These are phyloP conservation scores for Podaxis mareebaensis DNA, from an alignment of 768 basidiomycete genomes.

Conservation along the genomic window DNA sequence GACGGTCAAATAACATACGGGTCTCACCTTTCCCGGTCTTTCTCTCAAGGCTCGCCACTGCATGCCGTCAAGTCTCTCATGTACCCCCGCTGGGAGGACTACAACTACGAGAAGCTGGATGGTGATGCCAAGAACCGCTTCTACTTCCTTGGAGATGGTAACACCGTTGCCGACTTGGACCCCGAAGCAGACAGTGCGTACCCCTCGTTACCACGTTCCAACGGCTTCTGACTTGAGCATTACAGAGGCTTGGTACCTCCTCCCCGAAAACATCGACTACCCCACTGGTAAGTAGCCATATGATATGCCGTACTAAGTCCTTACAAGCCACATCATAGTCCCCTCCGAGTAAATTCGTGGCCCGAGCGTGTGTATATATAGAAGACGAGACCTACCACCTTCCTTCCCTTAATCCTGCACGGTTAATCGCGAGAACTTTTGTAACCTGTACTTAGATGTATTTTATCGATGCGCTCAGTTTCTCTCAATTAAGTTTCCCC, in stretches of 20 bases:
- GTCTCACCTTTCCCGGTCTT: background rate
- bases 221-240: background rate
- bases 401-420: too few relatives aligned
- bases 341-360: background rate
- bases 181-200: constrained; percentile 32
- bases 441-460: too few relatives aligned
- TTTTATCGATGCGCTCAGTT: too few relatives aligned
- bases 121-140: constrained; percentile 45
- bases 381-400: too few relatives aligned
- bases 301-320: background rate
- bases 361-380: background rate
- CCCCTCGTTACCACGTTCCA: background rate
- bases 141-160: constrained; percentile 63
- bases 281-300: constrained; percentile 37
- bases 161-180: constrained; percentile 49
- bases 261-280: constrained; percentile 40
- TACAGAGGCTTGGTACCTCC: constrained; percentile 49
- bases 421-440: too few relatives aligned
- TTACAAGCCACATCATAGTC: background rate
- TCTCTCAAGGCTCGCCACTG: constrained; percentile 46
- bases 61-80: constrained; percentile 50
- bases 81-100: constrained; percentile 69
- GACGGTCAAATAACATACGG: background rate
- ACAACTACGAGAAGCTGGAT: constrained; percentile 48
- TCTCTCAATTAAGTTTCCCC: too few relatives aligned